phyloP scores from a whole-genome alignment of 1,139 yeast species.

The Debaryomyces subglobosus region DNA sequence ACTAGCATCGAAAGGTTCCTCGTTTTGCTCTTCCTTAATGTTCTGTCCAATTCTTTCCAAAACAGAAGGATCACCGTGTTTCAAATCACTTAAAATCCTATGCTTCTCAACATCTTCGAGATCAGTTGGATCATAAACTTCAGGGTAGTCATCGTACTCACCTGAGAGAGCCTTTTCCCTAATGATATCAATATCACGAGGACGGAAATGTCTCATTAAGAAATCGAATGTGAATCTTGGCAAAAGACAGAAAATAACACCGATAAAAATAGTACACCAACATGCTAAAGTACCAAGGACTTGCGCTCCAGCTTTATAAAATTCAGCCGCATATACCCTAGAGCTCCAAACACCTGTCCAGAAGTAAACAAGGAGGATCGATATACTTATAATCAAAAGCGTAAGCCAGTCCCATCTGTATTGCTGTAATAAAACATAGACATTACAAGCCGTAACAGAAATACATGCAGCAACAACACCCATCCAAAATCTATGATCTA shows the following conservation, averaged over 20 bases:
- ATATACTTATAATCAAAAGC: constrained; percentile 48
- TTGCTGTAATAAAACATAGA: constrained; percentile 57
- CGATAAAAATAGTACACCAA: constrained; percentile 56
- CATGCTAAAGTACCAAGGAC: constrained; percentile 53
- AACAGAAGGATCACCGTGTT: constrained; percentile 38
- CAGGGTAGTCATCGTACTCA: constrained; percentile 51
- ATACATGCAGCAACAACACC: constrained; percentile 54
- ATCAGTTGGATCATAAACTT: constrained; percentile 64
- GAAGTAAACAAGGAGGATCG: constrained; percentile 55
- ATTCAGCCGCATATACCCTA: constrained; percentile 41
- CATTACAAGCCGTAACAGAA: constrained; percentile 55
- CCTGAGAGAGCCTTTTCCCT: constrained; percentile 53
- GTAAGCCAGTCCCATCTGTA: constrained; percentile 66
- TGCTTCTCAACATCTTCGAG: constrained; percentile 47
- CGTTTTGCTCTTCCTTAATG: constrained; percentile 7
- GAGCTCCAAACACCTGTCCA: constrained; percentile 69
- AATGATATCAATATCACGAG: constrained; percentile 58
- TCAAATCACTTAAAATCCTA: constrained; percentile 39
- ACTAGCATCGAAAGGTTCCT: constrained; percentile 9
- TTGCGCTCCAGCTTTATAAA: constrained; percentile 59
- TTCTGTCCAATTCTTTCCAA: constrained; percentile 37
- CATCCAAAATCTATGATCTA: constrained; percentile 63
- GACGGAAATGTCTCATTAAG: constrained; percentile 47
- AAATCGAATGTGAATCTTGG: constrained; percentile 59
- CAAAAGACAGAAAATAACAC: constrained; percentile 47